Conservation (phyloP, 192 early-diverging fungal genomes). For the Entomortierella lignicola region DNA sequence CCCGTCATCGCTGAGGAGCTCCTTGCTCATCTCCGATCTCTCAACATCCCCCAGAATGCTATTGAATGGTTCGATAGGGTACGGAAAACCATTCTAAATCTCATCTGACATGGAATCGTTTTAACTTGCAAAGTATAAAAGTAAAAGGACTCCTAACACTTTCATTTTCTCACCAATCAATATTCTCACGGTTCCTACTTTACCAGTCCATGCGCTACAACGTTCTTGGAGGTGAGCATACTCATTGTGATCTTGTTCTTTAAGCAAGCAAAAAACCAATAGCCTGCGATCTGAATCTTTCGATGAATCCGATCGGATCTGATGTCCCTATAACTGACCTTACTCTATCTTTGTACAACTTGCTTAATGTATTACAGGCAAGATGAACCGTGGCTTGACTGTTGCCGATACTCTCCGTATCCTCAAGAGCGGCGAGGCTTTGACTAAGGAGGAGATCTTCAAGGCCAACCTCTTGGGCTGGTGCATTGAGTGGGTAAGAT, state of each 20-base stretch:
- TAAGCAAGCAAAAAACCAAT: not conserved
- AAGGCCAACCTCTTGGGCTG: slow-evolving; percentile 94
- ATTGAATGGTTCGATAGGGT: slow-evolving; percentile 74
- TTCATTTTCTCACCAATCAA: no score
- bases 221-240: slow-evolving; percentile 59
- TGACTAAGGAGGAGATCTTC: slow-evolving; percentile 84
- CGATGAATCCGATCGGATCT: no score
- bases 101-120: no score
- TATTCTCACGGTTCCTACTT: no score
- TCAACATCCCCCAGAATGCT: slow-evolving; percentile 77
- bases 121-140: no score
- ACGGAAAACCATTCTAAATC: not conserved
- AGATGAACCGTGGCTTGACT: slow-evolving; percentile 98
- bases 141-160: no score
- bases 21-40: slow-evolving; percentile 73
- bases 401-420: slow-evolving; percentile 91
- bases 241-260: not conserved
- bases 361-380: slow-evolving; percentile 64
- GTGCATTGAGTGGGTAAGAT: slow-evolving; percentile 89
- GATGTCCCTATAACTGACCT: no score
- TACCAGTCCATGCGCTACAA: slow-evolving; percentile 63
- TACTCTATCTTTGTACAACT: not conserved
- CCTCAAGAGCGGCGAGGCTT: slow-evolving; percentile 72
- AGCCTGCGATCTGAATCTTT: not conserved
- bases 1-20: slow-evolving; percentile 80